Evolutionary conservation across 1,284 basidiomycete species (phyloP), one percentile per base, ranked within the genome.

Genomic region (Leccinum ponderosum): DNA sequence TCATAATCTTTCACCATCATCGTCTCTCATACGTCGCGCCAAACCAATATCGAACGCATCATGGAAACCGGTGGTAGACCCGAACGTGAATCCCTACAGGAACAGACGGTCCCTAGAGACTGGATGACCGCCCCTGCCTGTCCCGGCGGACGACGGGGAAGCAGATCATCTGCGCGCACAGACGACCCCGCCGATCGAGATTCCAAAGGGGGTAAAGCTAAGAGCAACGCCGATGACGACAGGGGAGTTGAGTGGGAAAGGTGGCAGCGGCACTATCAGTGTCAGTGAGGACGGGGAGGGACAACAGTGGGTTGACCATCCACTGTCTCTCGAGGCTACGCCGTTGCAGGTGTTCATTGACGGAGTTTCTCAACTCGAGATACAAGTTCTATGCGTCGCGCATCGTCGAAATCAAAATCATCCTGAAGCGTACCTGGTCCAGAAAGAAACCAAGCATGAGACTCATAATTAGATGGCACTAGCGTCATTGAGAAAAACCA

Each of bases 231-330:
- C 39, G 39, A 17, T 42, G 39, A 42, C 39, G n/a, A 17, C n/a
- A 8, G n/a, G 39, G n/a, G 39, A 8, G 8, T 42, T n/a, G 39
- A n/a, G n/a, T 12, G n/a, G n/a, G n/a, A 7, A 42, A 42, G n/a
- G 39, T 17, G 39, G 39, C 8, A 42, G 8, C 1, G 22, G 22
- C 22, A 17, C n/a, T 9, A 42, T 22, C 44, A n/a, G 44, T 11
- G 20, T 12, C 25, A 2, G 25, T 50, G n/a, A 2, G 33, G 9
- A 17, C 8, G 35, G 5, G 11, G 4, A 22, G 6, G 57, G 29
- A 2, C n/a, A 27, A 27, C 3, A 17, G 50, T 70, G 47, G 58
- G 71, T 29, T 53, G 25, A 50, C 14, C 22, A 22, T 22, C 22
- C 22, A 22, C 22, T 22, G 22, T 22, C 22, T 22, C 22, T 22